Percentiles rank a stretch among this genome's conserved stretches.
These are phyloP conservation scores for Diaporthe eres DNA, from an alignment of 2,329 filamentous ascomycete species.

Conservation along the genomic window DNA sequence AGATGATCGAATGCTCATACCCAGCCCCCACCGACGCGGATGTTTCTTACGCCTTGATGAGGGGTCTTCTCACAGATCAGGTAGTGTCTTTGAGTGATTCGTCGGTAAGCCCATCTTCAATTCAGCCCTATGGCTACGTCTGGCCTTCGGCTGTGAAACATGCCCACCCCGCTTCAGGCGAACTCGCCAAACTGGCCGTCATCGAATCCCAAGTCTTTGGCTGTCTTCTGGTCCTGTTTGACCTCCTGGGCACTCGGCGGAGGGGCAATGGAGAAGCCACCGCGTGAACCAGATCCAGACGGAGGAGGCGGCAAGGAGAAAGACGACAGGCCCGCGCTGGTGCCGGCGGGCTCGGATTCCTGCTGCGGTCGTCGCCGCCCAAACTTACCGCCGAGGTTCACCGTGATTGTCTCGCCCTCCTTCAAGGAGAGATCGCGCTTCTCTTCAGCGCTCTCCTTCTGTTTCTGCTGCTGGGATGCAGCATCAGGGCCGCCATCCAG, in stretches of 20 bases:
- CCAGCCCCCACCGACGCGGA: not conserved
- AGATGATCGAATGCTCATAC: not conserved
- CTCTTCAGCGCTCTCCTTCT: slow-evolving; percentile 60
- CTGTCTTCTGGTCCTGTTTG: slow-evolving; percentile 71
- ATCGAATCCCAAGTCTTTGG: slow-evolving; percentile 83
- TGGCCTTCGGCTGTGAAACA: slow-evolving; percentile 23
- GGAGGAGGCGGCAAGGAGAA: slow-evolving; percentile 84
- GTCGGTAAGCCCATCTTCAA: not conserved
- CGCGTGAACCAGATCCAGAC: slow-evolving; percentile 54
- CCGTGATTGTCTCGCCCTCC: slow-evolving; percentile 89
- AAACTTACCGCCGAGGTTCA: slow-evolving; percentile 77
- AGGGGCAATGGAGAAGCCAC: slow-evolving; percentile 70
- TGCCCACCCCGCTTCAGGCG: slow-evolving; percentile 55
- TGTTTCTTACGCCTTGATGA: not conserved
- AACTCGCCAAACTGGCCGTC: slow-evolving; percentile 93
- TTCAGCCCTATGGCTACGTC: slow-evolving; percentile 19
- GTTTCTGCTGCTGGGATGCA: slow-evolving; percentile 54
- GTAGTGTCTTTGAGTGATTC: not conserved
- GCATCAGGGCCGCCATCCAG: slow-evolving; percentile 61
- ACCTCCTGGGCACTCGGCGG: slow-evolving; percentile 74
- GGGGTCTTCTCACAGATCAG: not conserved
- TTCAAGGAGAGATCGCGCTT: slow-evolving; percentile 88
- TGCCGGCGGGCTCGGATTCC: slow-evolving; percentile 49
- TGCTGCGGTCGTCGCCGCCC: slow-evolving; percentile 57
- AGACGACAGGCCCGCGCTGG: slow-evolving; percentile 57